phyloP scores from a whole-genome alignment of 805 yeast species.

The Metschnikowia santaceciliae region DNA sequence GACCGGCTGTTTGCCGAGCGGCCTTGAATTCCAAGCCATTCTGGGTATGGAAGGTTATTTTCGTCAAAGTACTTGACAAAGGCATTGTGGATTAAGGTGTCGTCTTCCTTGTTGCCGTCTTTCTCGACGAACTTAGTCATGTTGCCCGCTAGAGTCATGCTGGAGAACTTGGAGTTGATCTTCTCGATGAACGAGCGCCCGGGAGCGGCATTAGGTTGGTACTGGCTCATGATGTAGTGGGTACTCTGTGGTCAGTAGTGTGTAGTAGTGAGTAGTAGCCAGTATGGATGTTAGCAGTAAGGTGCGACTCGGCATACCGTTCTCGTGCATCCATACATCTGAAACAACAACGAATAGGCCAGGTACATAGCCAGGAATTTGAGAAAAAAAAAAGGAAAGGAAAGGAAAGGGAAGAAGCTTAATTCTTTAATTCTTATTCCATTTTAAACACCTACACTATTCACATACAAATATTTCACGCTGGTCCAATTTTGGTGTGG shows the following conservation, averaged over 20 bases:
- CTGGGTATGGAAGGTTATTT: constrained; percentile 35
- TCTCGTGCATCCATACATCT: not conserved
- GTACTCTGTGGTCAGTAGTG: too few species aligned
- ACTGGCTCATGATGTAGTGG: constrained; percentile 17
- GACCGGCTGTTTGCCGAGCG: not conserved
- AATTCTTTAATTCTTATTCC: too few species aligned
- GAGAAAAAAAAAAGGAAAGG: not conserved
- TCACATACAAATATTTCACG: too few species aligned
- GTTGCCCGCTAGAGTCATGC: constrained; percentile 27
- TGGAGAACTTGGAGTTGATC: constrained; percentile 35
- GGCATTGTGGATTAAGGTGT: constrained; percentile 42
- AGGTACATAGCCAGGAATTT: not conserved
- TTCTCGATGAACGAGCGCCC: constrained; percentile 32
- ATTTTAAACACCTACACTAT: too few species aligned
- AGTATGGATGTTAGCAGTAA: too few species aligned
- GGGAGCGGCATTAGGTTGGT: constrained; percentile 22
- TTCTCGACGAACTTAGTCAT: constrained; percentile 25
- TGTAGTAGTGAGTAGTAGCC: not conserved
- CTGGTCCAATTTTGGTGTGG: too few species aligned
- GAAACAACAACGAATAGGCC: not conserved
- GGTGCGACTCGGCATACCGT: not conserved
- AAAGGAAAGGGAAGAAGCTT: too few species aligned
- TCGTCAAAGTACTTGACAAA: constrained; percentile 37
- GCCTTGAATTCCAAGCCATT: constrained; percentile 37
- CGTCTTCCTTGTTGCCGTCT: constrained; percentile 37